A percentile compares a stretch with the other conserved stretches of the same genome.
Evolutionary conservation across 768 basidiomycete species (phyloP).

Genomic region (Russula virescens): DNA sequence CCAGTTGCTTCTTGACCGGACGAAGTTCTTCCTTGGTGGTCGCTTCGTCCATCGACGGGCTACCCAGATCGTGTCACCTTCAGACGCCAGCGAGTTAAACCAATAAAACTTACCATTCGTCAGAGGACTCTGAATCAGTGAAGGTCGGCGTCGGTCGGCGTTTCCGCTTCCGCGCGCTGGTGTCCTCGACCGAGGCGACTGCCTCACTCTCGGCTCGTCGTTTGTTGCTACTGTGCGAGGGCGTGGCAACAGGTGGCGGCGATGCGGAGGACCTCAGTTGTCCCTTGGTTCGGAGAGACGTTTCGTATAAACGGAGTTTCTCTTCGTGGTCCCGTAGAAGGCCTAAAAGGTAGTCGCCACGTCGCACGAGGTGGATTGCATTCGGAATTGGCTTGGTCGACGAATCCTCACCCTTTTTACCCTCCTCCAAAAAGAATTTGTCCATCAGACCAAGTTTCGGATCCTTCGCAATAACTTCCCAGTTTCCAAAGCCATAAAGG

Average conservation of each 20-base stretch:
- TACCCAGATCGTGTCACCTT: slow-evolving; percentile 30
- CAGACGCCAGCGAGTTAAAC: slow-evolving; percentile 6
- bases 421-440: slow-evolving; percentile 98
- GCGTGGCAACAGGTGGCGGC: slow-evolving; percentile 72
- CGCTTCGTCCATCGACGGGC: slow-evolving; percentile 92
- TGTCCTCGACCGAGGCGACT: slow-evolving; percentile 72
- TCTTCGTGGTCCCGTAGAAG: slow-evolving; percentile 84
- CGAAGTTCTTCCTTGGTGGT: slow-evolving; percentile 91
- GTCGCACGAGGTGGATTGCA: slow-evolving; percentile 94
- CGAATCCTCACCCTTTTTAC: slow-evolving; percentile 87
- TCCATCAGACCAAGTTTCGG: slow-evolving; percentile 72
- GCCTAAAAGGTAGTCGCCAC: slow-evolving; percentile 89
- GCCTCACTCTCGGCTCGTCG: slow-evolving; percentile 83
- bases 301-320: slow-evolving; percentile 85
- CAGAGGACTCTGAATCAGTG: slow-evolving; percentile 90
- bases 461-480: slow-evolving; percentile 95
- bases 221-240: slow-evolving; percentile 57
- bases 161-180: slow-evolving; percentile 69
- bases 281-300: slow-evolving; percentile 64
- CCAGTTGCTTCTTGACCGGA: slow-evolving; percentile 94
- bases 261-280: slow-evolving; percentile 67
- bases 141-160: slow-evolving; percentile 94
- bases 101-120: slow-evolving; percentile 68
- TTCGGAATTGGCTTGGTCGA: slow-evolving; percentile 88
- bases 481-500: slow-evolving; percentile 91